Evolutionary conservation across 352 stramenopile species (phyloP).

Genomic region (Elongisporangium prolatum): DNA sequence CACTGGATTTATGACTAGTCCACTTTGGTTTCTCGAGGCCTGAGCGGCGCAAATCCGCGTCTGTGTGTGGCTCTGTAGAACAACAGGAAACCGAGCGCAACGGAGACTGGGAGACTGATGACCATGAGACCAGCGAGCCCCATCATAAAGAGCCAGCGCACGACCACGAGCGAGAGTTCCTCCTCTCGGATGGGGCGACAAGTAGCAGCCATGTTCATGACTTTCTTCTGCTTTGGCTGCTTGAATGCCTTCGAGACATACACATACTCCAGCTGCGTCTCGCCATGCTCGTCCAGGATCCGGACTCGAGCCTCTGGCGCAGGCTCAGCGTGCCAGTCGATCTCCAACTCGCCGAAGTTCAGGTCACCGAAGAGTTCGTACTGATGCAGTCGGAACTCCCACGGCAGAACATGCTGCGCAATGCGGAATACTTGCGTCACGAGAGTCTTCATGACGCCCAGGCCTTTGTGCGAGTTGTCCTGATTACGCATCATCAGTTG

Average conservation of each 20-base stretch:
- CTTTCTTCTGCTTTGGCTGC: neutral
- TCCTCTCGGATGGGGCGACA: conserved; percentile 24
- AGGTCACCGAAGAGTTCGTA: conserved; percentile 80
- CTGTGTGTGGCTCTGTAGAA: conserved; percentile 5
- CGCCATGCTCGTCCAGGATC: conserved; percentile 16
- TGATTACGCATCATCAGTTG: conserved; percentile 19
- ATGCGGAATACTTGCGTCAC: conserved; percentile 67
- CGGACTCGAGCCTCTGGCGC: conserved; percentile 18
- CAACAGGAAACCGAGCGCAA: conserved; percentile 13
- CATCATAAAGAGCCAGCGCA: conserved; percentile 8
- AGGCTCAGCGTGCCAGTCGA: conserved; percentile 75
- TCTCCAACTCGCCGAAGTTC: conserved; percentile 92
- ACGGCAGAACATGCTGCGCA: conserved; percentile 66
- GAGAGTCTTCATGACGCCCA: conserved; percentile 32
- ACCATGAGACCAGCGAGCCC: conserved; percentile 8
- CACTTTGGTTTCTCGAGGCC: neutral
- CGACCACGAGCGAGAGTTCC: conserved; percentile 7
- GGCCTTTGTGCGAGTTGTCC: conserved; percentile 61
- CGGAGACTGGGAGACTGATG: conserved; percentile 6
- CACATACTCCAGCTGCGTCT: conserved; percentile 15
- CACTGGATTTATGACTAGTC: conserved; percentile 1
- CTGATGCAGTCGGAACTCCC: conserved; percentile 66
- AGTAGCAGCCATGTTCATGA: conserved; percentile 1
- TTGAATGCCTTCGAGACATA: conserved; percentile 23
- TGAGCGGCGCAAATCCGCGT: neutral